phyloP scores from a whole-genome alignment of 108 stramenopile genomes.

The Parietichytrium sp. region DNA sequence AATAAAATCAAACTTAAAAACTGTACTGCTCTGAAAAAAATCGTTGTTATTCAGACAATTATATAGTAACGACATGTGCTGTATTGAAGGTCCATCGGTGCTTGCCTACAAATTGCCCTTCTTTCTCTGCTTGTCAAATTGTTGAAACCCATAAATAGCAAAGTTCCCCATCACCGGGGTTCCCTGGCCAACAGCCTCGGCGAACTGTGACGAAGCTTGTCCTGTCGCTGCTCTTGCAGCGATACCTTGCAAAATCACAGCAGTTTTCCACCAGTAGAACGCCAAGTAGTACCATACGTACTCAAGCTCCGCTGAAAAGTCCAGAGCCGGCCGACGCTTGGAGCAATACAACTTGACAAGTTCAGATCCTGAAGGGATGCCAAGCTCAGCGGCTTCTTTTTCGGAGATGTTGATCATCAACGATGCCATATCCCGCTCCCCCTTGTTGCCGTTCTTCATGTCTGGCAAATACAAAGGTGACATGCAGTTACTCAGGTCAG shows the following conservation, averaged over 20 bases:
- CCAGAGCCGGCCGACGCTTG: neutral
- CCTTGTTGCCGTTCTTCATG: neutral
- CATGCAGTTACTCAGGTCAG: conserved; percentile 83
- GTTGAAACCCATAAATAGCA: neutral
- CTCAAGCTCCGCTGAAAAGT: neutral
- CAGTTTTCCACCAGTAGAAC: conserved; percentile 87
- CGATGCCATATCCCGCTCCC: neutral
- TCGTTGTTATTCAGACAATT: too few relatives aligned
- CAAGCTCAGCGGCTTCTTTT: conserved; percentile 22
- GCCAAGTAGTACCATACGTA: conserved; percentile 66
- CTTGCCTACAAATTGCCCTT: neutral
- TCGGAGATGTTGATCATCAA: neutral
- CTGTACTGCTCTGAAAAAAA: too few relatives aligned
- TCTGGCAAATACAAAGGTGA: conserved; percentile 37
- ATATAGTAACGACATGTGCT: too few relatives aligned
- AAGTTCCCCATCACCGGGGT: conserved; percentile 11
- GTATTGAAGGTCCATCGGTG: too few relatives aligned
- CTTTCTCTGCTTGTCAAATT: neutral
- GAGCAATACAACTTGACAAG: conserved; percentile 31
- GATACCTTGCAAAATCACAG: conserved; percentile 92
- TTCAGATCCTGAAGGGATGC: conserved; percentile 5
- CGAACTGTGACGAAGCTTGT: conserved; percentile 8
- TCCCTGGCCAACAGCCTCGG: conserved; percentile 5
- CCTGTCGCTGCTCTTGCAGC: conserved; percentile 66
- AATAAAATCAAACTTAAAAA: too few relatives aligned